phyloP scores from a whole-genome alignment of 306 rosid species.

The Castanospermum australe region DNA sequence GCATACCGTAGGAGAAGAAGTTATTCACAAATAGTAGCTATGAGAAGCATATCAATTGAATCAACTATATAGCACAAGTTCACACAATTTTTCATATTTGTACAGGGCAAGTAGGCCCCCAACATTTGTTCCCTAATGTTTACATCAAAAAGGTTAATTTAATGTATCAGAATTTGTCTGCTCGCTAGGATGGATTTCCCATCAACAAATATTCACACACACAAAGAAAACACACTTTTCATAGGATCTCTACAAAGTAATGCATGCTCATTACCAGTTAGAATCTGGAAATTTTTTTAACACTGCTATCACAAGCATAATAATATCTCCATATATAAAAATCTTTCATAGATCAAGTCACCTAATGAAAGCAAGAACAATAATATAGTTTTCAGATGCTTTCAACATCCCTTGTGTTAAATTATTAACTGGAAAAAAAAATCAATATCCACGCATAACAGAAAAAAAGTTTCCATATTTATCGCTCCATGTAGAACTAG shows the following conservation, averaged over 20 bases:
- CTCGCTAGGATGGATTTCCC: neutral
- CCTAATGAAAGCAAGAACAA: neutral
- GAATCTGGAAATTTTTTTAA: neutral
- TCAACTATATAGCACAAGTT: neutral
- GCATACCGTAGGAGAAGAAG: neutral
- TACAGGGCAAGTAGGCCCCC: neutral
- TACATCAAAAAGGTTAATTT: neutral
- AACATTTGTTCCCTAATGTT: neutral
- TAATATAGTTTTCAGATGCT: neutral
- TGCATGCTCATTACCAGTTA: neutral
- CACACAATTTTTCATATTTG: neutral
- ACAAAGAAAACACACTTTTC: neutral
- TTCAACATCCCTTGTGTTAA: neutral
- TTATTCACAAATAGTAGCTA: neutral
- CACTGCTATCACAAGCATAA: neutral
- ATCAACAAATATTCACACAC: neutral
- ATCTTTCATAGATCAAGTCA: neutral
- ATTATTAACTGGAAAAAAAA: neutral
- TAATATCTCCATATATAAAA: neutral
- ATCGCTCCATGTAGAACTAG: no score
- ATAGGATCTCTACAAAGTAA: neutral
- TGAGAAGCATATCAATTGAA: neutral
- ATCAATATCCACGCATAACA: neutral
- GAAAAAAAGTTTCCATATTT: neutral
- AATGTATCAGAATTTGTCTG: neutral